These are phyloP conservation scores for Sporothrix variecibatus DNA, from an alignment of 2,329 filamentous ascomycete species.

Conservation along the genomic window DNA sequence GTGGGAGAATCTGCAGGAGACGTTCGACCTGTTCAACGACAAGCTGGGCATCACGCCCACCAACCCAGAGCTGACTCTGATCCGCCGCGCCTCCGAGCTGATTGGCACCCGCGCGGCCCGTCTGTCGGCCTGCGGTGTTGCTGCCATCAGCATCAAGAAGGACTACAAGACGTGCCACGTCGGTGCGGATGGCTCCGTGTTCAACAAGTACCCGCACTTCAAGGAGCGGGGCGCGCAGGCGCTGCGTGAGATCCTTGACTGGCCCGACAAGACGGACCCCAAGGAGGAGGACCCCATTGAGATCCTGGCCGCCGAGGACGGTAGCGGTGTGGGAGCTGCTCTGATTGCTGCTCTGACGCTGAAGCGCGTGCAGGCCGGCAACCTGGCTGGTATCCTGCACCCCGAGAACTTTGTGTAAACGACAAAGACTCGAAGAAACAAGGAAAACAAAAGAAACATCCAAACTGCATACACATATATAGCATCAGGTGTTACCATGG, in stretches of 20 bases:
- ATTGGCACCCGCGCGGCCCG: conserved; percentile 94
- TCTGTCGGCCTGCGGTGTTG: conserved; percentile 90
- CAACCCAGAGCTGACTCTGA: conserved; percentile 80
- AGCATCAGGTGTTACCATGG: neutral
- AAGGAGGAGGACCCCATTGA: conserved; percentile 85
- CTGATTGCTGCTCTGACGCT: conserved; percentile 78
- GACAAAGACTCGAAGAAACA: neutral
- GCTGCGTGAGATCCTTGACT: conserved; percentile 92
- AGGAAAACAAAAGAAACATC: neutral
- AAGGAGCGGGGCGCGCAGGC: conserved; percentile 88
- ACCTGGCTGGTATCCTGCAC: conserved; percentile 64
- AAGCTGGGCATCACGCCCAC: conserved; percentile 72
- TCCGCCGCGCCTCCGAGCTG: conserved; percentile 85
- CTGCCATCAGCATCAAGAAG: conserved; percentile 97
- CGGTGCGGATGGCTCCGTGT: conserved; percentile 93
- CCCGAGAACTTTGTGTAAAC: conserved; percentile 60
- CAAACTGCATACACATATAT: neutral
- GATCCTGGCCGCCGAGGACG: conserved; percentile 89
- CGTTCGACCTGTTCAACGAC: conserved; percentile 75
- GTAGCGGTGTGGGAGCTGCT: conserved; percentile 93
- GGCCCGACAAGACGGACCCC: conserved; percentile 68
- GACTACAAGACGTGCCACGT: conserved; percentile 85
- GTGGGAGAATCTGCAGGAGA: conserved; percentile 92
- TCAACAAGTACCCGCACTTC: conserved; percentile 99
- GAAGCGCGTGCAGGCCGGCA: conserved; percentile 64